These are phyloP conservation scores for Scheffersomyces insectosa DNA, from an alignment of 1,139 yeast genomes.

Conservation along the genomic window DNA sequence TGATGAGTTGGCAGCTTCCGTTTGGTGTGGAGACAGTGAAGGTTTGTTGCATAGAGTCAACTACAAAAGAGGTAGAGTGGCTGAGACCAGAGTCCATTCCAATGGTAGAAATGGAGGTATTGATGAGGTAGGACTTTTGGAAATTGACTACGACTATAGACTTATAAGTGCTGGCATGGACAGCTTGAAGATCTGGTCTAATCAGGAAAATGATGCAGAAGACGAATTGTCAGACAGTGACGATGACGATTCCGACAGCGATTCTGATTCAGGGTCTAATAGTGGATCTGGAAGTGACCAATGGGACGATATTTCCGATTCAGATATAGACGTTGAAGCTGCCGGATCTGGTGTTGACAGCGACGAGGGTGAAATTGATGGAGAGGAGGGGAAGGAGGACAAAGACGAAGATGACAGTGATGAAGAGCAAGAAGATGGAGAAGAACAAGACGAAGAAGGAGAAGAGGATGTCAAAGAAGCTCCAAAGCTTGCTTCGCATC, in stretches of 20 bases:
- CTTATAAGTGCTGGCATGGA: slow-evolving; percentile 85
- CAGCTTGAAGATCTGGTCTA: slow-evolving; percentile 70
- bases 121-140: slow-evolving; percentile 72
- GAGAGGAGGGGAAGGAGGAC: slow-evolving; percentile 8
- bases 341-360: slow-evolving; percentile 7
- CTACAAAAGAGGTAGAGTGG: slow-evolving; percentile 60
- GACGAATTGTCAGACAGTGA: slow-evolving; percentile 14
- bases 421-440: slow-evolving; percentile 13
- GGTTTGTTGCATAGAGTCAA: slow-evolving; percentile 75
- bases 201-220: slow-evolving; percentile 20
- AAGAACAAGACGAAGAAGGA: slow-evolving; percentile 14
- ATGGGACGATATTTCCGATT: slow-evolving; percentile 3
- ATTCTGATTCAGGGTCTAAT: slow-evolving; percentile 17
- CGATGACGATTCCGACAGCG: slow-evolving; percentile 21
- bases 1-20: slow-evolving; percentile 48
- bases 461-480: slow-evolving; percentile 18
- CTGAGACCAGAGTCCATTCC: slow-evolving; percentile 69
- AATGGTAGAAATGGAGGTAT: slow-evolving; percentile 37
- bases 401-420: slow-evolving; percentile 11
- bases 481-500: neutral
- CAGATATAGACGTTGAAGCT: slow-evolving; percentile 13
- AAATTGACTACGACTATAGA: slow-evolving; percentile 77
- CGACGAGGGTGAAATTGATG: slow-evolving; percentile 12
- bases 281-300: slow-evolving; percentile 4
- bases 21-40: slow-evolving; percentile 85